A percentile compares a stretch with the other conserved stretches of the same genome.
phyloP scores from a whole-genome alignment of 305 asterid species.

The Fraxinus platypoda region DNA sequence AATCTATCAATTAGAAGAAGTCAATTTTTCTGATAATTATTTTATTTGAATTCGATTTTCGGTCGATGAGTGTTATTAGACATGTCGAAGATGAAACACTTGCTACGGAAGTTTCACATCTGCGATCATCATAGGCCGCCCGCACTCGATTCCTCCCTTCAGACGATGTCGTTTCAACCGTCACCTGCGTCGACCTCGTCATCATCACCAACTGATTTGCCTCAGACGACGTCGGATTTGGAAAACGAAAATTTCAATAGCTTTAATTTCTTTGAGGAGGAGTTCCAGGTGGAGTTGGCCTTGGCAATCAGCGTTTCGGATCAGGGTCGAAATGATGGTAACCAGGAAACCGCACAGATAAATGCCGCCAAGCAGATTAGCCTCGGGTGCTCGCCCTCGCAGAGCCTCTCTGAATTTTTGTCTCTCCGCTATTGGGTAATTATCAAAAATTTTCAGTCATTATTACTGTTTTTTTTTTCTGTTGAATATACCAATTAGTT shows the following conservation, averaged over 20 bases:
- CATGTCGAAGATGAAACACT: constrained; percentile 58
- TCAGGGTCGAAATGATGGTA: constrained; percentile 55
- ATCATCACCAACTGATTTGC: constrained; percentile 2
- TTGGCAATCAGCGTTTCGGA: constrained; percentile 54
- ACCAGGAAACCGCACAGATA: constrained; percentile 81
- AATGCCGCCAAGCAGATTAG: constrained; percentile 82
- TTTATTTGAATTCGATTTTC: background rate
- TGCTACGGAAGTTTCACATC: constrained; percentile 80
- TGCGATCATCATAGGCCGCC: constrained; percentile 48
- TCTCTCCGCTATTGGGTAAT: constrained; percentile 83
- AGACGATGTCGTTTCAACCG: constrained; percentile 14
- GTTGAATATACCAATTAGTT: constrained; percentile 12
- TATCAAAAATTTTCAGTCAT: background rate
- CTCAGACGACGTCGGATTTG: constrained; percentile 7
- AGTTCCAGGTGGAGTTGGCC: constrained; percentile 54
- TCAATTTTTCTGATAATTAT: background rate
- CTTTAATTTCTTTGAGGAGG: constrained; percentile 69
- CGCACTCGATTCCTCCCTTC: constrained; percentile 11
- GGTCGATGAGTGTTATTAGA: constrained; percentile 4
- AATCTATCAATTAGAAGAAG: background rate
- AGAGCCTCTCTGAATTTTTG: constrained; percentile 55
- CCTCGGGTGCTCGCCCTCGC: constrained; percentile 70
- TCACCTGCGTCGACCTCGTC: constrained; percentile 20
- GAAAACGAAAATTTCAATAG: constrained; percentile 22
- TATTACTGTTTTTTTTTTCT: background rate